Base-by-base conservation (phyloP, 257 asterid species). In the Ligustrum vulgare region DNA sequence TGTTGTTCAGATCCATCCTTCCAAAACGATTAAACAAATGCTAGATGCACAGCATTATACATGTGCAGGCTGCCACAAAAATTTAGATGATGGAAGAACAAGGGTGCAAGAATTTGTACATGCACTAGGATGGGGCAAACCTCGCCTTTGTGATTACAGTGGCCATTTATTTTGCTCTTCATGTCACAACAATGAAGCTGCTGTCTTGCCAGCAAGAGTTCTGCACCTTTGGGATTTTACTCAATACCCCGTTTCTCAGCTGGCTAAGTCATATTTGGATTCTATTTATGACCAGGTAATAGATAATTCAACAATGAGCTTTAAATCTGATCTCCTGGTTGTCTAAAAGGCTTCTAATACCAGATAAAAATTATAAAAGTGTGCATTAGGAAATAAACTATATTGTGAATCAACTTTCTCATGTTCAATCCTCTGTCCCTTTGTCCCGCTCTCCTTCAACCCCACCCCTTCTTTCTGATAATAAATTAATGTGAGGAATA, bases 51-150 rank as follows among this genome's bases (percentile, higher is more conserved):
- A 94, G 54, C 93, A 91, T 54, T 81, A 88, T 86, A 85, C 82
- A 54, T 94, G 99, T 87, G 97, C 93, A 8, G 98, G 97, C 47
- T 94, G 99, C 88, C 92, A 76, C 85, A 91, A 73, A 74, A 83
- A 79, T 81, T 94, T 94, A 70, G 94, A 86, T 78, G 88, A 87
- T 75, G 91, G 96, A 39, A 86, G 83, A 80, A 89, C 96, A 49
- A 85, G 86, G 70, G 84, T 92, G 78, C 87, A 81, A 81, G 98
- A 88, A 80, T 73, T 89, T 77, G 96, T 80, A 41, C 87, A 78
- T 64, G 84, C 93, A 16, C 82, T 94, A 74, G 99, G 99, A 32
- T 94, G 99, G 98, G 97, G 99, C 34, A 91, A 89, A 71, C 98
- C 99, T 43, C 96, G 99, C 49, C 83, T 88, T 58, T 94, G 99